A percentile compares a stretch with the other conserved stretches of the same genome.
Conservation (phyloP, 257 asterid genomes). For the Anisodus acutangulus region DNA sequence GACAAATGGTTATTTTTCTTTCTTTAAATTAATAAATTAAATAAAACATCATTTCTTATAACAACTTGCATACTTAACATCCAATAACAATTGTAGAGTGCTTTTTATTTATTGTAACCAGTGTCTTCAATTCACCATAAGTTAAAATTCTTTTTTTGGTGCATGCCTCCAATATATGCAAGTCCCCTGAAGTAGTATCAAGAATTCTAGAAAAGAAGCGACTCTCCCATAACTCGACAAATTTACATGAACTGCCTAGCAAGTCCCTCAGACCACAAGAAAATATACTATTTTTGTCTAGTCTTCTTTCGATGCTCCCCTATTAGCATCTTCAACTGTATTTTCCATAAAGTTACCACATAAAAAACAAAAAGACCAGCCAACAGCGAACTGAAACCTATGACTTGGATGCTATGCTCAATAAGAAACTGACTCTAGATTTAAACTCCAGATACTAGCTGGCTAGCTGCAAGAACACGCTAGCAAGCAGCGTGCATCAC, state of each 20-base stretch:
- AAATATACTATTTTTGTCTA: neutral
- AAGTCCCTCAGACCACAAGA: slow-evolving; percentile 11
- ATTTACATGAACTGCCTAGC: slow-evolving; percentile 17
- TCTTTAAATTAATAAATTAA: neutral
- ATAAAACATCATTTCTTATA: neutral
- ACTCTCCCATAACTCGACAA: slow-evolving; percentile 4
- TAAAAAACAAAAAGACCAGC: neutral
- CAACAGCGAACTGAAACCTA: neutral
- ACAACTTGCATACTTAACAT: neutral
- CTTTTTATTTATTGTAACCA: neutral
- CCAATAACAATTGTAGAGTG: neutral
- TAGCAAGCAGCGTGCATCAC: neutral
- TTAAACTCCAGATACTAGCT: neutral
- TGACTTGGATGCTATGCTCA: slow-evolving; percentile 1
- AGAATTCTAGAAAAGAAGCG: neutral
- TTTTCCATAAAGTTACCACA: neutral
- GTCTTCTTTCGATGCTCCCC: neutral
- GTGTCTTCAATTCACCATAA: neutral
- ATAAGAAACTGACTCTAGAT: neutral
- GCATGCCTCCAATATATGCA: neutral
- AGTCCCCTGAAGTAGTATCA: neutral
- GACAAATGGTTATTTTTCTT: neutral
- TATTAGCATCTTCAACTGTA: neutral
- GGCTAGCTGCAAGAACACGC: slow-evolving; percentile 1
- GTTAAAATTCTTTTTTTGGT: neutral